Evolutionary conservation across 257 asterid genomes (phyloP).

Genomic region (Anisodus tanguticus): DNA sequence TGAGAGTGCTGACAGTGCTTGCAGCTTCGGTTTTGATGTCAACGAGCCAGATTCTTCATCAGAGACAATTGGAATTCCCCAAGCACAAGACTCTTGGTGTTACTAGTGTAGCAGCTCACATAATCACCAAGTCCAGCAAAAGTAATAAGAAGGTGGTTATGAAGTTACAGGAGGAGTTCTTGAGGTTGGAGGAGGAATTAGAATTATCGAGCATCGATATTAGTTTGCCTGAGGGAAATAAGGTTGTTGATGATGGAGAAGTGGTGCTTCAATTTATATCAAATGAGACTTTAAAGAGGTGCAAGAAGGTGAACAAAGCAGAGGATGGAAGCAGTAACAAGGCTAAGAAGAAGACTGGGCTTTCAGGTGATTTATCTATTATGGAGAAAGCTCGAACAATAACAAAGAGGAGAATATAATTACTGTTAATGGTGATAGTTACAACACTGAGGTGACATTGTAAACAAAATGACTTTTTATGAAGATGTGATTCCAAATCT

Average conservation of each 20-base stretch:
- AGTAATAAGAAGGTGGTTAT: slow-evolving; percentile 74
- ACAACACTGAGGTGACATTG: neutral
- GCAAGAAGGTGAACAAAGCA: slow-evolving; percentile 55
- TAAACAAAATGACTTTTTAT: neutral
- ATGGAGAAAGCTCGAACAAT: slow-evolving; percentile 29
- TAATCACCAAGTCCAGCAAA: neutral
- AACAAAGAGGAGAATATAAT: slow-evolving; percentile 31
- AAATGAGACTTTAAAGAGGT: slow-evolving; percentile 42
- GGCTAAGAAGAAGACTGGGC: slow-evolving; percentile 40
- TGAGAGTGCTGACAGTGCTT: neutral
- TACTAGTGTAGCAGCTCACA: neutral
- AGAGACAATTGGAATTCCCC: neutral
- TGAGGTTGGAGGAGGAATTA: slow-evolving; percentile 72
- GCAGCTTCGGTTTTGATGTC: neutral
- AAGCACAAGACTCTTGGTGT: neutral
- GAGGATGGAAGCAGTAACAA: slow-evolving; percentile 48
- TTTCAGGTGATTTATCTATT: slow-evolving; percentile 30
- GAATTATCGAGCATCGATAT: slow-evolving; percentile 58
- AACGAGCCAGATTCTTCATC: neutral
- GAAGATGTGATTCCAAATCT: slow-evolving; percentile 4
- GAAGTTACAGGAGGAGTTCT: slow-evolving; percentile 68
- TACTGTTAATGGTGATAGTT: slow-evolving; percentile 29
- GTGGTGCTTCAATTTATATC: neutral
- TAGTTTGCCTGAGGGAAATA: slow-evolving; percentile 46
- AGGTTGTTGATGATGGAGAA: slow-evolving; percentile 44